Base-by-base conservation (phyloP, 192 early-diverging fungal species). In the Coemansia sp. region DNA sequence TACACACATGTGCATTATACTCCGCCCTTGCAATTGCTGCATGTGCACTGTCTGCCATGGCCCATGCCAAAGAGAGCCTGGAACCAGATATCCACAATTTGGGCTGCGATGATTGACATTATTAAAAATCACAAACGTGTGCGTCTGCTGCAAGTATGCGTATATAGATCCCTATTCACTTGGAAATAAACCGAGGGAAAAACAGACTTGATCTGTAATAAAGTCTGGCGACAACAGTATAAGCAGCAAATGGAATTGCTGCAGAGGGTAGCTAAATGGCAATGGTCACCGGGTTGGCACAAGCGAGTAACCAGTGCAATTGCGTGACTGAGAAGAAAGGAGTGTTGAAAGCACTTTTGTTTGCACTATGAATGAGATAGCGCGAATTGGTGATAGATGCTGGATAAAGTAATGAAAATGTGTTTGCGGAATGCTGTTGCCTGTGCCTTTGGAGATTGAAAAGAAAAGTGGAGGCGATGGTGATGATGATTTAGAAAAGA, bases 41-140 rank as follows among this genome's bases (percentile, higher is more conserved):
- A 80, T 51, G 65, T 73, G 65, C 77, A 80, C 58, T 80, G 72
- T 52, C 77, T 60, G 9, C 37, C 56, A 48, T 67, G 63, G 64
- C 77, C 73, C 64, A 62, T 67, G 23, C 50, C 35, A 49, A 63
- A 57, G 47, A 70, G 45, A 15, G 67, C 67, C 38, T 48, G 53
- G 58, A 74, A 55, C 71, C 77, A 74, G 17, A 61, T 48, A 43
- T 51, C 50, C 22, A 43, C 47, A 22, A 73, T 64, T 62, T 68
- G 67, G 62, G 61, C 32, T 2, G 56, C 25, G 37, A 62, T 69
- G 58, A 38, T 69, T 38, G 60, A 45, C 53, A 65, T 65, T 50
- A 29, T 35, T 60, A 49, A 49, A 49, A 49, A 49, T 49, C 35
- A 19, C 17, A 58, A 38, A 19, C 56, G 35, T 58, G 56, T 58